These are phyloP conservation scores for Naegleria gruberi DNA, from an alignment of 208 protist genomes.

Conservation along the genomic window DNA sequence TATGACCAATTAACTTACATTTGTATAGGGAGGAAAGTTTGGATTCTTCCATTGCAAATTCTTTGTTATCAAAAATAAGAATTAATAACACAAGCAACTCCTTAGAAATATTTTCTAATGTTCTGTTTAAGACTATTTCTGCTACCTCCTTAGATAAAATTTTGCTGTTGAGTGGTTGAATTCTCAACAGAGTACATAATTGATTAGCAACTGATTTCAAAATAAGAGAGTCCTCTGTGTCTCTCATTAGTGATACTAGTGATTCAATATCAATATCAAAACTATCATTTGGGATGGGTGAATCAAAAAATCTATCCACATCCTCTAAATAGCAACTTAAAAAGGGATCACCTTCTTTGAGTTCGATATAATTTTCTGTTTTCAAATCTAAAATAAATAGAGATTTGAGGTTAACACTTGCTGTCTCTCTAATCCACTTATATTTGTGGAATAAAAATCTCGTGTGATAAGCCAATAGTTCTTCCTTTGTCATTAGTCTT, in stretches of 20 bases:
- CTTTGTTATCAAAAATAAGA: too few species aligned
- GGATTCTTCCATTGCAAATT: too few species aligned
- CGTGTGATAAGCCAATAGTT: neutral
- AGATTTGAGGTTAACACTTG: neutral
- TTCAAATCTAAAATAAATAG: neutral
- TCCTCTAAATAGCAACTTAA: neutral
- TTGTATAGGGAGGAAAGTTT: too few species aligned
- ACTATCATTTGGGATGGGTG: neutral
- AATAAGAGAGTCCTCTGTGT: neutral
- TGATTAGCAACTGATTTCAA: neutral
- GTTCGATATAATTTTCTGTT: neutral
- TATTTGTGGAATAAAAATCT: neutral
- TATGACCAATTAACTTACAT: too few species aligned
- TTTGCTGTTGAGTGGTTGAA: too few species aligned
- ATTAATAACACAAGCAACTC: too few species aligned
- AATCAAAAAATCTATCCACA: neutral
- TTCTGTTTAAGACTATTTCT: too few species aligned
- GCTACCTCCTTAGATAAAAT: too few species aligned
- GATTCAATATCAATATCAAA: neutral
- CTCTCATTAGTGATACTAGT: neutral
- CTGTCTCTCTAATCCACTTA: neutral
- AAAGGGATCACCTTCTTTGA: neutral
- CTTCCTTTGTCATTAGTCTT: neutral
- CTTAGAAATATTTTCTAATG: too few species aligned
- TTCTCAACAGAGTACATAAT: too few species aligned